phyloP scores from a whole-genome alignment of 2,329 filamentous ascomycete genomes.

The Venturia pyrina region DNA sequence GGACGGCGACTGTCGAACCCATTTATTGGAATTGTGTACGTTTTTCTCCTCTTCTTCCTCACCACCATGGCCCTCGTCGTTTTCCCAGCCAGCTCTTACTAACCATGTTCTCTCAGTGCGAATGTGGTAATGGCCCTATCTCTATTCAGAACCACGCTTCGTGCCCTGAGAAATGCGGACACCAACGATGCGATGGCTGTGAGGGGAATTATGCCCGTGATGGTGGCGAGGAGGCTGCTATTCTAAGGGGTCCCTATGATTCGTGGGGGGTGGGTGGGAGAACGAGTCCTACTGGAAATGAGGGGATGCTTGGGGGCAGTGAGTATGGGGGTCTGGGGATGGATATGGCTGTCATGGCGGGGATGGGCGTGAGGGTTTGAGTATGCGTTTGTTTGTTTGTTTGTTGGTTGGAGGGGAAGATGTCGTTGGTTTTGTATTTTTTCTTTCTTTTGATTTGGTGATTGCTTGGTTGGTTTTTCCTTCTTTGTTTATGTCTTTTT shows the following conservation, averaged over 20 bases:
- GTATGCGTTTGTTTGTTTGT: no score
- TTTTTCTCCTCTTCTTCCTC: not conserved
- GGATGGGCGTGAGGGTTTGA: no score
- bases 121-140: not conserved
- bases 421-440: no score
- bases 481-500: no score
- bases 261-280: not conserved
- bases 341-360: not conserved
- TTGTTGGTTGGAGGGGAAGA: no score
- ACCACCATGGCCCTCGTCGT: not conserved
- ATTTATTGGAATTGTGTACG: slow-evolving; percentile 3
- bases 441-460: no score
- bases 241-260: not conserved
- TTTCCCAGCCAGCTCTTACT: not conserved
- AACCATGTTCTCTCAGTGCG: not conserved
- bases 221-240: not conserved
- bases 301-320: not conserved
- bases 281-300: not conserved
- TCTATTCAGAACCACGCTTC: not conserved
- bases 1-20: no score
- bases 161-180: not conserved
- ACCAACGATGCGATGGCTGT: not conserved
- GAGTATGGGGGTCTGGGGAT: not conserved
- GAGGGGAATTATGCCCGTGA: not conserved
- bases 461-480: no score